These are phyloP conservation scores for Trichoderma lentiforme DNA, from an alignment of 2,329 filamentous ascomycete genomes.

Conservation along the genomic window DNA sequence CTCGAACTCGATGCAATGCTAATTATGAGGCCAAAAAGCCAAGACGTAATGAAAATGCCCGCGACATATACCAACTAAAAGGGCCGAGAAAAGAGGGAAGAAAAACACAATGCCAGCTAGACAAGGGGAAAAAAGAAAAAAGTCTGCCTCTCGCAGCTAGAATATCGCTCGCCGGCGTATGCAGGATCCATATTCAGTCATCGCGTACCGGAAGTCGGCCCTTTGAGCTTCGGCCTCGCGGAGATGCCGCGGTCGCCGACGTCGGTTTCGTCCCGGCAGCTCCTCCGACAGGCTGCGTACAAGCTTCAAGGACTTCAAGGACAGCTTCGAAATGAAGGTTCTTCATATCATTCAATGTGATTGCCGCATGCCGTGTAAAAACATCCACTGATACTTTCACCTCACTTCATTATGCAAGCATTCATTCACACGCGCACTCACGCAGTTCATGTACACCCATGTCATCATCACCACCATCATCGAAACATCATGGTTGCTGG, in stretches of 20 bases:
- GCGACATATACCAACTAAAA: background rate
- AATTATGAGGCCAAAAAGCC: background rate
- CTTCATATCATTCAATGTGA: background rate
- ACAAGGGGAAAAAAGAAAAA: background rate
- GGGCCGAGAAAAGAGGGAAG: background rate
- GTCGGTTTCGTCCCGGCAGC: background rate
- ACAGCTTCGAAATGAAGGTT: background rate
- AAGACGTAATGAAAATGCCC: background rate
- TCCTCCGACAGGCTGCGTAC: background rate
- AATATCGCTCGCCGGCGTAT: background rate
- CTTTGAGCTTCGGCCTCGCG: constrained; percentile 4
- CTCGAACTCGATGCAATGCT: background rate
- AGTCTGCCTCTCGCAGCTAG: background rate
- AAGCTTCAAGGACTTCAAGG: background rate
- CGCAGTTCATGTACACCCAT: background rate
- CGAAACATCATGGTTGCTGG: background rate
- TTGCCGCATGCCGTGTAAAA: background rate
- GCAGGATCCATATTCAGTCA: background rate
- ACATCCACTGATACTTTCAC: background rate
- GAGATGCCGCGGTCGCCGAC: constrained; percentile 2
- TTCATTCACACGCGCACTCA: background rate
- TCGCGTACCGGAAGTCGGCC: constrained; percentile 1
- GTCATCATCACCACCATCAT: background rate
- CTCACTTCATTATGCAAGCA: background rate
- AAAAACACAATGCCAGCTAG: background rate